These are phyloP conservation scores for Kwoniella dejecticola DNA, from an alignment of 768 basidiomycete genomes.

Conservation along the genomic window DNA sequence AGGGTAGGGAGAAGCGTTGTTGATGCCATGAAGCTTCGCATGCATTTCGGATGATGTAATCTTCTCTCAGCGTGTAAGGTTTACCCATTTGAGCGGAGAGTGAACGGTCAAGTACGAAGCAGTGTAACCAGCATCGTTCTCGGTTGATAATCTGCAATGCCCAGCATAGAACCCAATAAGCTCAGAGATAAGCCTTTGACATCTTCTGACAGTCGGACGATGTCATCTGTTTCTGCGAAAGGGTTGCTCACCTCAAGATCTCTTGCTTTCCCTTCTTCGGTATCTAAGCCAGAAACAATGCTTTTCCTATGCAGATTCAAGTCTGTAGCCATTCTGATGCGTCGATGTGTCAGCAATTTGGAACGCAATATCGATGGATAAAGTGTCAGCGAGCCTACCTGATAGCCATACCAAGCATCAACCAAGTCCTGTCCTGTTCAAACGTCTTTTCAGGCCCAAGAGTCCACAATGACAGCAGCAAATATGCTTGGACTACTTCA, in stretches of 20 bases:
- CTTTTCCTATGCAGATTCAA: constrained; percentile 92
- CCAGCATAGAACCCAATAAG: too few relatives aligned
- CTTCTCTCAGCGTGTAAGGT: constrained; percentile 87
- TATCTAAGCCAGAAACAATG: constrained; percentile 65
- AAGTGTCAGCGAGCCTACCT: constrained; percentile 52
- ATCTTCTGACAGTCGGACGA: too few relatives aligned
- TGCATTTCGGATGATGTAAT: constrained; percentile 81
- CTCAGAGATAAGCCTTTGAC: too few relatives aligned
- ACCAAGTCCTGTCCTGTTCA: constrained; percentile 94
- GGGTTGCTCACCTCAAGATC: constrained; percentile 58
- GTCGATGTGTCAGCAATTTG: constrained; percentile 62
- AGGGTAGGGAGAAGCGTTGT: constrained; percentile 65
- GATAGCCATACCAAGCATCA: constrained; percentile 83
- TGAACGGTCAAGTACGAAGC: constrained; percentile 87
- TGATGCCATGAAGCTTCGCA: constrained; percentile 70
- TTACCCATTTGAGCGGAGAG: constrained; percentile 95
- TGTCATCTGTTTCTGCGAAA: too few relatives aligned
- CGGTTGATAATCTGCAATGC: constrained; percentile 79
- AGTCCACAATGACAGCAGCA: constrained; percentile 84
- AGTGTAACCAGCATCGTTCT: constrained; percentile 89
- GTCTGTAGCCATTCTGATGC: constrained; percentile 88
- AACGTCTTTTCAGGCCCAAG: constrained; percentile 93
- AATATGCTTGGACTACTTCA: constrained; percentile 92
- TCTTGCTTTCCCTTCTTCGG: constrained; percentile 75
- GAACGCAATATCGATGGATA: constrained; percentile 1